Evolutionary conservation across 441 rosid species (phyloP).

Genomic region (Aquilaria agallochum): DNA sequence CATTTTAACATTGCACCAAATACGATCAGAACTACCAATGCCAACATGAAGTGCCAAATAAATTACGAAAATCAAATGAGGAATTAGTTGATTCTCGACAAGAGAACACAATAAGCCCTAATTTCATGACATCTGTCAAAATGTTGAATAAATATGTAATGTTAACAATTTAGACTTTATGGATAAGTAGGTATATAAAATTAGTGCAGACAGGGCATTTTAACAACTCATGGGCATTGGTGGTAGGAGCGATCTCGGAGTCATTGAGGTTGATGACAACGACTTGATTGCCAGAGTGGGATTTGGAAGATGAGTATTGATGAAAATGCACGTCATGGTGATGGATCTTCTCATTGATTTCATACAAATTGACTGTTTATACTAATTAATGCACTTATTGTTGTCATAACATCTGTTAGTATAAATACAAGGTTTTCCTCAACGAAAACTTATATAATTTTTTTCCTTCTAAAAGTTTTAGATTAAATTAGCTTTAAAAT

Average conservation of each 20-base stretch:
- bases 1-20: background rate
- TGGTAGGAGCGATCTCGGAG: slow-evolving; percentile 56
- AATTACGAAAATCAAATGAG: slow-evolving; percentile 10
- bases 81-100: background rate
- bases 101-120: background rate
- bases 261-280: slow-evolving; percentile 34
- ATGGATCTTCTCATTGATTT: slow-evolving; percentile 51
- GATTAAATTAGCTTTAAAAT: too few species aligned
- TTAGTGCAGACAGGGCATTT: slow-evolving; percentile 86
- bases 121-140: background rate
- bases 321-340: slow-evolving; percentile 34
- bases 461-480: too few species aligned
- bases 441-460: too few species aligned
- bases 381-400: too few species aligned
- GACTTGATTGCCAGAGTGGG: slow-evolving; percentile 26
- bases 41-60: background rate
- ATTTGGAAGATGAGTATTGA: slow-evolving; percentile 50
- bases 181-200: slow-evolving; percentile 85
- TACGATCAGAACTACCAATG: slow-evolving; percentile 2
- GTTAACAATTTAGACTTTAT: slow-evolving; percentile 40
- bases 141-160: too few species aligned
- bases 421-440: too few species aligned
- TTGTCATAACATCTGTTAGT: too few species aligned
- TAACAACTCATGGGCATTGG: slow-evolving; percentile 73
- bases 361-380: slow-evolving; percentile 12